Evolutionary conservation across 2,329 filamentous ascomycete species (phyloP).

Genomic region (Cladosporium austrohemisphaericum): DNA sequence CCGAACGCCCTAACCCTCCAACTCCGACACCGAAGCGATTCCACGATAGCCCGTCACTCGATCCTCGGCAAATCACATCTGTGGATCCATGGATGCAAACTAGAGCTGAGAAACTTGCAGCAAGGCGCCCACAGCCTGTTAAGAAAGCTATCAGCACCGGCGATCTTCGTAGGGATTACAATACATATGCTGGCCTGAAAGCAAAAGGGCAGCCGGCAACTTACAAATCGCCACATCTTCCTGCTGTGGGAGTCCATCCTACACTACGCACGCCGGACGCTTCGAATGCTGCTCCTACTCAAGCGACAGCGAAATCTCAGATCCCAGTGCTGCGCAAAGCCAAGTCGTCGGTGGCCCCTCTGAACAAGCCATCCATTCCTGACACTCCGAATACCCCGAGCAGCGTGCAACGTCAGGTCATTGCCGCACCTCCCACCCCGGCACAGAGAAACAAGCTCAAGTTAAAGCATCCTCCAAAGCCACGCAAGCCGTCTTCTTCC

Average conservation of each 20-base stretch:
- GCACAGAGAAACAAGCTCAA: neutral
- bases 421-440: neutral
- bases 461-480: neutral
- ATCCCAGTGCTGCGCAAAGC: slow-evolving; percentile 4
- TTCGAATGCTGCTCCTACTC: neutral
- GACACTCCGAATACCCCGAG: neutral
- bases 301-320: neutral
- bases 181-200: neutral
- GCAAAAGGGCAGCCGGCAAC: neutral
- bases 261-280: neutral
- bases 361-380: too few species aligned
- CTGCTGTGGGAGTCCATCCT: neutral
- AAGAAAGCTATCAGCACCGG: neutral
- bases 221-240: neutral
- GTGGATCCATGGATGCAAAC: too few species aligned
- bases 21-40: neutral
- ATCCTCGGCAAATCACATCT: slow-evolving; percentile 6
- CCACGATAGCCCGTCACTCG: neutral
- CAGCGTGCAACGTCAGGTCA: neutral
- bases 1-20: neutral
- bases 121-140: neutral
- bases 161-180: neutral
- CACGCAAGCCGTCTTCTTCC: neutral
- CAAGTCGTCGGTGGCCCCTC: neutral
- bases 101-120: too few species aligned